Percentiles rank a stretch among this genome's conserved stretches.
These are phyloP conservation scores for Isoetes taiwanensis DNA, from an alignment of 75 land plant genomes.

Conservation along the genomic window DNA sequence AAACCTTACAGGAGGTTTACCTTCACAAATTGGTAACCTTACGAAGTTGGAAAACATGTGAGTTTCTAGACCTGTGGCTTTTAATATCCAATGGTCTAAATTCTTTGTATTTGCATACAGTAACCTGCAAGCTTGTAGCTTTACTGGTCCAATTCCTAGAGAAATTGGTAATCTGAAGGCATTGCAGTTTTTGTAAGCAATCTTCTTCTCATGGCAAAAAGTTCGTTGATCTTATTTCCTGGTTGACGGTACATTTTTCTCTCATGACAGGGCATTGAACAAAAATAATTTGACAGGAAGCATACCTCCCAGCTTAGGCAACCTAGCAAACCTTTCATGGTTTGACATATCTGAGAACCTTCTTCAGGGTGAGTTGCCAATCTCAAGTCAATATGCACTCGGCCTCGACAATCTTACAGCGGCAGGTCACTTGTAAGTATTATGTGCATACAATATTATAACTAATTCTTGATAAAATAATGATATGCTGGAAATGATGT, in stretches of 20 bases:
- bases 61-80: no score
- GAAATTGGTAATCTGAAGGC: constrained; percentile 36
- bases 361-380: constrained; percentile 41
- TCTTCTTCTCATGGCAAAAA: no score
- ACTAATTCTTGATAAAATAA: not conserved
- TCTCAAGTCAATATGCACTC: constrained; percentile 21
- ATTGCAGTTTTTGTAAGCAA: constrained; percentile 53
- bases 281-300: constrained; percentile 41
- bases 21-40: no score
- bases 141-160: constrained; percentile 36
- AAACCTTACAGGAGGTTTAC: no score
- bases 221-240: no score
- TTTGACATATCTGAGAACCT: constrained; percentile 52
- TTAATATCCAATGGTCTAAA: no score
- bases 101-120: constrained; percentile 15
- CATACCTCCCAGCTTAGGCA: constrained; percentile 54
- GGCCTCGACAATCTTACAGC: constrained; percentile 43
- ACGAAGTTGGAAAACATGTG: no score
- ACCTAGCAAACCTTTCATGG: constrained; percentile 36
- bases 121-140: constrained; percentile 35
- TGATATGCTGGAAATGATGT: no score
- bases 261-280: constrained; percentile 2
- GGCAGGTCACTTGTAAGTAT: constrained; percentile 52
- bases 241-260: no score
- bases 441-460: not conserved